Evolutionary conservation across 1,284 basidiomycete genomes (phyloP).

Genomic region (Amanita bisporigera): DNA sequence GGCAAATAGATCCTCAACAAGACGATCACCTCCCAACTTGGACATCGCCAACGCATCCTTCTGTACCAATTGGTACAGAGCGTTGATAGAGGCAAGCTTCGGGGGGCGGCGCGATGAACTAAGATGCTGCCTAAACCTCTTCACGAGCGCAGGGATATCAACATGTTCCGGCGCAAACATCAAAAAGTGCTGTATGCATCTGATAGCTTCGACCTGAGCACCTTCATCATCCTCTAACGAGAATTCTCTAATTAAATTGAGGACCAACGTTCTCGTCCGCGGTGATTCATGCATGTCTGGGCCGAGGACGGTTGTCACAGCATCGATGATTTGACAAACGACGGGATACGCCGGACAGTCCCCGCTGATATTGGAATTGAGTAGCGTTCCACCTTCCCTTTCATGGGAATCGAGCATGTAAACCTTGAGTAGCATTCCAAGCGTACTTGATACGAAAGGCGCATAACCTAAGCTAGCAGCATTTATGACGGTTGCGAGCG

Average conservation of each 20-base stretch:
- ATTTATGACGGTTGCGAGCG: slow-evolving; percentile 88
- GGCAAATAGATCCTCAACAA: slow-evolving; percentile 95
- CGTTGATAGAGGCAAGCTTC: slow-evolving; percentile 94
- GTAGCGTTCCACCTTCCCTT: slow-evolving; percentile 87
- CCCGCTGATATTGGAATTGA: slow-evolving; percentile 86
- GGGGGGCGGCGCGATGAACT: slow-evolving; percentile 81
- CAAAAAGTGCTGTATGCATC: slow-evolving; percentile 94
- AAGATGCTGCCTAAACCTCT: slow-evolving; percentile 77
- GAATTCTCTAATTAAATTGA: slow-evolving; percentile 89
- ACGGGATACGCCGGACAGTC: slow-evolving; percentile 93
- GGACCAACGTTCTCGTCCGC: slow-evolving; percentile 80
- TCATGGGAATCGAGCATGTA: slow-evolving; percentile 95
- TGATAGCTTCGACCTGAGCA: slow-evolving; percentile 92
- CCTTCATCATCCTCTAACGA: slow-evolving; percentile 87
- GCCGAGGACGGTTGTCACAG: slow-evolving; percentile 92
- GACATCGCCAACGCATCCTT: slow-evolving; percentile 93
- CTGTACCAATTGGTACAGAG: slow-evolving; percentile 96
- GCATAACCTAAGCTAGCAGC: slow-evolving; percentile 93
- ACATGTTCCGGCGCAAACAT: slow-evolving; percentile 93
- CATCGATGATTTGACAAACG: slow-evolving; percentile 91
- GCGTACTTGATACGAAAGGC: slow-evolving; percentile 86
- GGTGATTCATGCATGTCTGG: slow-evolving; percentile 94
- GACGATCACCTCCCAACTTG: slow-evolving; percentile 88
- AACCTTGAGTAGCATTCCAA: slow-evolving; percentile 91
- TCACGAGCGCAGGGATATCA: slow-evolving; percentile 78